Conservation (phyloP, 2,329 filamentous ascomycete genomes). For the Nemania sp. region DNA sequence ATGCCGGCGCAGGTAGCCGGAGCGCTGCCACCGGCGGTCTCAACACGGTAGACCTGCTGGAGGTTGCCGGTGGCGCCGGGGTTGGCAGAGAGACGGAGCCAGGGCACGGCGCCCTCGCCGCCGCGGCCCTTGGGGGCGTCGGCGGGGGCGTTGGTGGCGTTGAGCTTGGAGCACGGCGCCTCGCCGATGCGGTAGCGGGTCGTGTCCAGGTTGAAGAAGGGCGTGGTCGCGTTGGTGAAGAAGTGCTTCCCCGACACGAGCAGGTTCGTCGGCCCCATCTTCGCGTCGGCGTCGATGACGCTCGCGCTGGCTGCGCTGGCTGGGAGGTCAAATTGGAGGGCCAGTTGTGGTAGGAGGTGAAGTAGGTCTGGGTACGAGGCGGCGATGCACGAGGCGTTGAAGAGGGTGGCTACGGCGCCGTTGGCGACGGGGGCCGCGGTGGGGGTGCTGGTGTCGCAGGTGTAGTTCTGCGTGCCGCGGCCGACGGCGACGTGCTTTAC, state of each 20-base stretch:
- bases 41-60: constrained; percentile 83
- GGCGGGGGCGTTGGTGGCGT: constrained; percentile 70
- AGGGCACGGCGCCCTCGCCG: constrained; percentile 78
- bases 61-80: constrained; percentile 70
- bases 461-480: constrained; percentile 94
- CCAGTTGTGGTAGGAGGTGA: constrained; percentile 71
- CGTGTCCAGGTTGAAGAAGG: constrained; percentile 83
- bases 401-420: constrained; percentile 86
- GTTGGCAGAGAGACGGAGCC: constrained; percentile 77
- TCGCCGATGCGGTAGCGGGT: constrained; percentile 66
- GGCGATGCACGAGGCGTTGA: constrained; percentile 86
- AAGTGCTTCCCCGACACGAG: constrained; percentile 81
- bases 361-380: constrained; percentile 76
- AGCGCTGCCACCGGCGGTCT: constrained; percentile 83
- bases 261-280: constrained; percentile 69
- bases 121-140: constrained; percentile 69
- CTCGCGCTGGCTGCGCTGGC: not conserved
- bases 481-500: constrained; percentile 86
- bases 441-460: constrained; percentile 73
- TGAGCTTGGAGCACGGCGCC: constrained; percentile 72
- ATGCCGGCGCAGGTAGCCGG: constrained; percentile 79
- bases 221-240: constrained; percentile 77
- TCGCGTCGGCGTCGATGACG: too few species aligned
- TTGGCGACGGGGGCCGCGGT: constrained; percentile 71
- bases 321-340: constrained; percentile 73